Evolutionary conservation across 108 stramenopile genomes (phyloP), one percentile per base, ranked within the genome.

Genomic region (Parietichytrium sp.): DNA sequence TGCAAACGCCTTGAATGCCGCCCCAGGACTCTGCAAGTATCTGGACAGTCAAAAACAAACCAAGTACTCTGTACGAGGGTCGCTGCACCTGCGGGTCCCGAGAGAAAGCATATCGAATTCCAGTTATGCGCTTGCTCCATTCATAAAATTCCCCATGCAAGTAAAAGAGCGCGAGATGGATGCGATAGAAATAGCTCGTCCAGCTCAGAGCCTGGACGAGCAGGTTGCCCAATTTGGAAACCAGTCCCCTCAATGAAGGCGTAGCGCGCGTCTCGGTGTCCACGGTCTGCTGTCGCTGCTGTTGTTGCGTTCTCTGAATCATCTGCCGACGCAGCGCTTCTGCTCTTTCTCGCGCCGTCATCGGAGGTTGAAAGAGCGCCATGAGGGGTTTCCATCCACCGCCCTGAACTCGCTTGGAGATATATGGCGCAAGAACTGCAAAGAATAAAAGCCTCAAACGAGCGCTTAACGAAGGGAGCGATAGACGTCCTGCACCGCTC

Each of bases 271-370:
- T 18, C 16, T 50, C n/a, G 18, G 49, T 18, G 49, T 18, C 49
- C 49, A n/a, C 49, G n/a, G 16, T 50, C 16, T 16, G 18, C 61
- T 8, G 10, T 20, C 20, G 61, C 42, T 33, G 36, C 61, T 72
- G 61, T 27, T 72, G 61, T 6, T 42, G 61, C 42, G 61, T 42
- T n/a, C 61, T 33, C 61, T 72, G 38, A 27, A 72, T 33, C 61
- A 72, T 72, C 29, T 25, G 33, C 29, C 61, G 10, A 0, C 61
- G 61, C 61, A 72, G 36, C 42, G 36, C 61, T 16, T 33, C 61
- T 6, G 61, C 61, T n/a, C 61, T 33, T 2, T 72, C 61, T 31
- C 38, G 38, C 6, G 61, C 61, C 20, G 61, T 72, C 1, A 72
- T 16, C 10, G 61, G 61, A 2, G 36, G 36, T 42, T 72, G 61